Evolutionary conservation across 805 yeast genomes (phyloP), one percentile per base, ranked within the genome.

Genomic region (Pichia membranifaciens): DNA sequence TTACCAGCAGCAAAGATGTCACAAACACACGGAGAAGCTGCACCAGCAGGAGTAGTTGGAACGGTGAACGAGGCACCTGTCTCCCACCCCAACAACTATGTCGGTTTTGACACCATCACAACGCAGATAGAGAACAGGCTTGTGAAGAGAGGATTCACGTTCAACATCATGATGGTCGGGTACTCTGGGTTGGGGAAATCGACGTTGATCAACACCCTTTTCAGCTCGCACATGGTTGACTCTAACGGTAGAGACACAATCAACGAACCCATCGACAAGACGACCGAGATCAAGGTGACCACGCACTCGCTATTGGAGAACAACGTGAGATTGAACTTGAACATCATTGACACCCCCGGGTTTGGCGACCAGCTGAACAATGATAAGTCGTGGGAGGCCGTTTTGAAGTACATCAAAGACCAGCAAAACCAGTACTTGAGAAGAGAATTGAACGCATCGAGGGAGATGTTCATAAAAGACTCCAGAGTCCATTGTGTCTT

Each of bases 291-390:
- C 64, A 77, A 79, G 53, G 82, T 82, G 23, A 73, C 81, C 25
- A 66, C 77, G n/a, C 90, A 84, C 52, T 74, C 76, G 16, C 74
- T 93, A 54, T 68, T 80, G 48, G 99, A 93, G 68, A 89, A 88
- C 65, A 86, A 85, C 54, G 98, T 93, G 48, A 81, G 82, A 52
- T 78, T 93, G 64, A 84, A 84, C 59, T 71, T 93, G 54, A 90
- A 88, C 58, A 81, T 93, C 47, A 87, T 93, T 62, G 99, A 93
- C 65, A 93, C 99, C 3, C 98, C 98, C 18, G 98, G 98, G 15
- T 93, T 88, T 72, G 98, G 96, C 35, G 99, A 93, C 73, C 96
- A 87, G 69, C 85, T 93, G 56, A 87, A 89, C 71, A 90, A 90
- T 68, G 95, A 87, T 59, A 86, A 84, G 68, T 89, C 95, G 68